Percentiles rank a stretch among this genome's conserved stretches.
phyloP scores from a whole-genome alignment of 2,329 filamentous ascomycete genomes.

The Pseudocercospora macadamiae region DNA sequence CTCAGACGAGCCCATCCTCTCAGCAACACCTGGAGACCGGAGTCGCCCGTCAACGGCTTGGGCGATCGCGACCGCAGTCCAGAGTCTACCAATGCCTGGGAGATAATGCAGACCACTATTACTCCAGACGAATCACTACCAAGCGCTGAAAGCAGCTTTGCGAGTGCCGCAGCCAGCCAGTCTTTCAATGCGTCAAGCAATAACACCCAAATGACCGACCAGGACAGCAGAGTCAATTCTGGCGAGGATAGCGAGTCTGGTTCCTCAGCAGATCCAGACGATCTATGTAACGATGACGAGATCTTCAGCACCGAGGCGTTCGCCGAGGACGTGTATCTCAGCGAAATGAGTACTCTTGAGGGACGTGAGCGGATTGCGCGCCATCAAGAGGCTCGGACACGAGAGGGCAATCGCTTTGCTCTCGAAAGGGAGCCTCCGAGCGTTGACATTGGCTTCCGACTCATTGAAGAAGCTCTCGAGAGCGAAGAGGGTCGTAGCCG shows the following conservation, averaged over 20 bases:
- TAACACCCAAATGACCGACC: conserved; percentile 39
- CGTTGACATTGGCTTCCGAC: conserved; percentile 37
- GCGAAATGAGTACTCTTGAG: conserved; percentile 30
- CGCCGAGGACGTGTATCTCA: conserved; percentile 35
- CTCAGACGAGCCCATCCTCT: conserved; percentile 33
- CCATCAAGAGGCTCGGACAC: conserved; percentile 39
- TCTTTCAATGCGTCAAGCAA: conserved; percentile 45
- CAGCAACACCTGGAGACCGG: conserved; percentile 34
- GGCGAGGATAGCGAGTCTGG: conserved; percentile 48
- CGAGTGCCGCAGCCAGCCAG: conserved; percentile 62
- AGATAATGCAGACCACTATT: conserved; percentile 77
- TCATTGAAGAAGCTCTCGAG: conserved; percentile 37
- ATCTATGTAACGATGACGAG: conserved; percentile 39
- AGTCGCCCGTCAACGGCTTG: conserved; percentile 66
- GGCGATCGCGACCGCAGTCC: conserved; percentile 83
- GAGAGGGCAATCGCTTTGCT: conserved; percentile 33
- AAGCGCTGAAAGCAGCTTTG: conserved; percentile 80
- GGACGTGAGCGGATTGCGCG: conserved; percentile 32
- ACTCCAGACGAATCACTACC: conserved; percentile 80
- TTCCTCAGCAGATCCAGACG: conserved; percentile 57
- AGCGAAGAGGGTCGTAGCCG: conserved; percentile 33
- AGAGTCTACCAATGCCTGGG: conserved; percentile 72
- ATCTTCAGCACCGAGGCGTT: conserved; percentile 30
- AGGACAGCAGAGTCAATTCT: conserved; percentile 35
- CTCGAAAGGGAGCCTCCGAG: conserved; percentile 25